Evolutionary conservation across 345 rosid genomes (phyloP).

Genomic region (Mangifera indica): DNA sequence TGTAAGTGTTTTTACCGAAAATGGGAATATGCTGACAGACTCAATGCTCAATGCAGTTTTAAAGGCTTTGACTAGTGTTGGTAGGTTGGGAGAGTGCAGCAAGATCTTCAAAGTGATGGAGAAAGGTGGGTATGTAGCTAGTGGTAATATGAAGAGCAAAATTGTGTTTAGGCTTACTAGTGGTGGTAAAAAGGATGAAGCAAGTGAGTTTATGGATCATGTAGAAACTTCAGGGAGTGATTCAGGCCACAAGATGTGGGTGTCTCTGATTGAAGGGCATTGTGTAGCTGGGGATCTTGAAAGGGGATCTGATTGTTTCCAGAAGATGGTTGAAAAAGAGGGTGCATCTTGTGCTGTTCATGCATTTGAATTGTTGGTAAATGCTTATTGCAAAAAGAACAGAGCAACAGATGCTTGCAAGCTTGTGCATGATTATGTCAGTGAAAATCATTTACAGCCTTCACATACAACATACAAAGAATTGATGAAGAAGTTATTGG

Average conservation of each 20-base stretch:
- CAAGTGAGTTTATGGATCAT: conserved; percentile 41
- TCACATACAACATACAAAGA: conserved; percentile 56
- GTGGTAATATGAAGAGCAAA: conserved; percentile 48
- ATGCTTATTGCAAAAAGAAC: conserved; percentile 58
- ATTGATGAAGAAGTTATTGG: conserved; percentile 60
- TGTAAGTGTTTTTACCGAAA: conserved; percentile 46
- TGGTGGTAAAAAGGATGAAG: conserved; percentile 57
- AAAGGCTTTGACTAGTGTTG: conserved; percentile 64
- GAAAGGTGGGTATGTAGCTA: conserved; percentile 49
- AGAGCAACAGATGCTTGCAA: conserved; percentile 65
- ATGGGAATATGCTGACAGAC: conserved; percentile 62
- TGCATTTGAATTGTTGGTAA: conserved; percentile 64
- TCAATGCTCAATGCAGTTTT: conserved; percentile 55
- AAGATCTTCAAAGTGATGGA: conserved; percentile 68
- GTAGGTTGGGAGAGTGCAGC: conserved; percentile 53
- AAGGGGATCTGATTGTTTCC: conserved; percentile 57
- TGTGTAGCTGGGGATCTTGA: conserved; percentile 69
- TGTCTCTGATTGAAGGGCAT: conserved; percentile 65
- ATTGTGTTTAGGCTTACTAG: conserved; percentile 59
- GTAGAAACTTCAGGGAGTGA: conserved; percentile 50
- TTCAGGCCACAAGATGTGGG: conserved; percentile 58
- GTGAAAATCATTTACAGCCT: conserved; percentile 50
- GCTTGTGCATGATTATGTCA: conserved; percentile 43
- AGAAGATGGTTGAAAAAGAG: conserved; percentile 48
- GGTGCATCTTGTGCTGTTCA: conserved; percentile 41